These are phyloP conservation scores for Prototheca cutis DNA, from an alignment of 163 green algal genomes.

Conservation along the genomic window DNA sequence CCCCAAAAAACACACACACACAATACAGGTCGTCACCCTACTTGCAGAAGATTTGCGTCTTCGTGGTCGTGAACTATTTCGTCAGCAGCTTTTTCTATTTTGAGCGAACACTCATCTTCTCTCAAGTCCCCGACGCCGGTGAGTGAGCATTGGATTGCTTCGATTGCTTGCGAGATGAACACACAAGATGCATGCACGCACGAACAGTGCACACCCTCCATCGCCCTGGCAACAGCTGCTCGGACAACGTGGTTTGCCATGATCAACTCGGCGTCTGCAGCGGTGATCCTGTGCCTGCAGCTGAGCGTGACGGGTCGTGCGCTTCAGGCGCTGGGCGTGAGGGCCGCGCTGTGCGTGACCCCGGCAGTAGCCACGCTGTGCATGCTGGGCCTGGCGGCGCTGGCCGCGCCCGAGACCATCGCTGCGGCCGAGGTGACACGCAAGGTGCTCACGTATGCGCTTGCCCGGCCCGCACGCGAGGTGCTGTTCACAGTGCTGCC, in stretches of 20 bases:
- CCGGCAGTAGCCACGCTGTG: not conserved
- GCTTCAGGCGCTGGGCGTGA: not conserved
- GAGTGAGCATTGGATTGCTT: not conserved
- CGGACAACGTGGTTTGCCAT: constrained; percentile 52
- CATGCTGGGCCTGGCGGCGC: not conserved
- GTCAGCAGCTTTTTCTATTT: constrained; percentile 38
- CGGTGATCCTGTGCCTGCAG: constrained; percentile 41
- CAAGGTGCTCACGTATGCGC: constrained; percentile 50
- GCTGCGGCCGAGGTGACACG: constrained; percentile 36
- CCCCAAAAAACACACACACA: no score
- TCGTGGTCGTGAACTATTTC: constrained; percentile 48
- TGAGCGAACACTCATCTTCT: constrained; percentile 29
- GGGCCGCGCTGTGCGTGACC: not conserved
- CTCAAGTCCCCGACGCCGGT: constrained; percentile 4
- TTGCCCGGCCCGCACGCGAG: constrained; percentile 56
- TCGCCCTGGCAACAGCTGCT: no score
- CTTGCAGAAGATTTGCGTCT: constrained; percentile 46
- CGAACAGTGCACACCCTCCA: no score
- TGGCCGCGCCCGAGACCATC: not conserved
- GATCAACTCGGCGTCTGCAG: constrained; percentile 50
- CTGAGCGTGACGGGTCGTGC: constrained; percentile 21
- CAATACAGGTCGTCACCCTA: constrained; percentile 32
- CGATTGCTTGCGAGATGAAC: no score
- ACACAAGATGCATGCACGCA: no score
- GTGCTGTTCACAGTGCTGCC: constrained; percentile 70